Base-by-base conservation (phyloP, 2,329 filamentous ascomycete species). In the Beauveria sp. region DNA sequence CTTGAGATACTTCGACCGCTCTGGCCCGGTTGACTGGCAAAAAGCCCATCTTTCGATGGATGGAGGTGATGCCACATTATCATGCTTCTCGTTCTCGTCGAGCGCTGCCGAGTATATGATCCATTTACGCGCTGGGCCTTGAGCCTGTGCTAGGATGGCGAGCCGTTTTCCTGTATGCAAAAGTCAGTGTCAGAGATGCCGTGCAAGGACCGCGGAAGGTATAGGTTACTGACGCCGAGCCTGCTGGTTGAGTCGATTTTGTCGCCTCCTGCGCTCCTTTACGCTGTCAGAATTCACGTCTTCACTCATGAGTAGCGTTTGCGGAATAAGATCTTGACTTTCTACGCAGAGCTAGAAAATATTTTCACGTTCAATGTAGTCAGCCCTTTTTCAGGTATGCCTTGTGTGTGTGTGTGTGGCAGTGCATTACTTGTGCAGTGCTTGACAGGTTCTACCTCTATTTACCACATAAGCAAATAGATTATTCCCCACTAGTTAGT, bases 171-270 rank as follows among this genome's bases (percentile, higher is more conserved):
- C 54, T 56, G 28, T 8, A 48, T 22, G 8, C 8, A 18, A 20
- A 2, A 2, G 22, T 8, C 18, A 30, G 5, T 5, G 14, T 37
- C 6, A 16, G n/a, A 16, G n/a, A 24, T 40, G 6, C 34, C 18
- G 30, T 53, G 9, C 9, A 8, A 16, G 34, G 3, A 46, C 1
- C 3, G 16, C 20, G 48, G 46, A 50, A 52, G 34, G 50, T 60
- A 54, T 20, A 48, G 28, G n/a, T n/a, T 20, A 63, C 63, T 60
- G 28, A 64, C 63, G 62, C 5, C 63, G 61, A 9, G 62, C 59
- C n/a, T 59, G 59, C 44, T 64, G 63, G 16, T 61, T 64, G 2
- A 64, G 26, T 3, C 63, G 52, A 20, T 64, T 64, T 41, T 64
- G 63, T 26, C 63, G 30, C 20, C 43, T 64, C 26, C 63, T 61